Base-by-base conservation (phyloP, 768 basidiomycete species). In the Phlegmacium glaucopus region DNA sequence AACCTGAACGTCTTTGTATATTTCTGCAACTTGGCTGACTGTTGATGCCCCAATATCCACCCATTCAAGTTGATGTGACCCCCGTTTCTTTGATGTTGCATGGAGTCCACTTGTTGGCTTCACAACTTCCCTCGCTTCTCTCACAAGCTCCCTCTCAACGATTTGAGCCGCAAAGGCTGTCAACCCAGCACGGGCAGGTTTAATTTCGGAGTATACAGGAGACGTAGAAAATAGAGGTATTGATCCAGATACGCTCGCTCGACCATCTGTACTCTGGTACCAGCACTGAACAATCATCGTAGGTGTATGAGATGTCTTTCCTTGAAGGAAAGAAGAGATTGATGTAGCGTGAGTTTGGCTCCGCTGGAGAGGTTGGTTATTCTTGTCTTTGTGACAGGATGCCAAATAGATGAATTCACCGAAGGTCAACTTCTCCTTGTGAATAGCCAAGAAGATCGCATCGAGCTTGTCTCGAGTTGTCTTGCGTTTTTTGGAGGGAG, bases 141-240 rank as follows among this genome's bases (percentile, higher is more conserved):
- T 28, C 18, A 56, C 37, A 8, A 65, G 55, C 39, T 53, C 51
- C 36, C 53, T 34, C n/a, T 39, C 46, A 10, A 56, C 42, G 25
- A 61, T 51, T 45, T 67, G 64, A 28, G 50, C 55, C 3, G 63
- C 66, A 50, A 62, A 65, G 9, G 64, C 61, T n/a, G 62, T 57
- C 9, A 68, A 41, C 9, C 58, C 63, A 35, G 64, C 43, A 7
- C 53, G 53, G 18, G 56, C 55, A 48, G 56, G 50, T 34, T 54
- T 51, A 15, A 68, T 58, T 4, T 57, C 45, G 5, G 17, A 44
- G 42, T 61, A 61, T 11, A 32, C 30, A 8, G 13, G 30, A 8
- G 30, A 8, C 9, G 30, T 32, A 32, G 30, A 8, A 13, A 8
- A 32, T 13, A 32, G 8, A 8, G 30, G 30, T 32, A 8, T 13